Percentiles rank a stretch among this genome's conserved stretches.
Evolutionary conservation across 139 green algal species (phyloP).

Genomic region (Volvox reticuliferus): DNA sequence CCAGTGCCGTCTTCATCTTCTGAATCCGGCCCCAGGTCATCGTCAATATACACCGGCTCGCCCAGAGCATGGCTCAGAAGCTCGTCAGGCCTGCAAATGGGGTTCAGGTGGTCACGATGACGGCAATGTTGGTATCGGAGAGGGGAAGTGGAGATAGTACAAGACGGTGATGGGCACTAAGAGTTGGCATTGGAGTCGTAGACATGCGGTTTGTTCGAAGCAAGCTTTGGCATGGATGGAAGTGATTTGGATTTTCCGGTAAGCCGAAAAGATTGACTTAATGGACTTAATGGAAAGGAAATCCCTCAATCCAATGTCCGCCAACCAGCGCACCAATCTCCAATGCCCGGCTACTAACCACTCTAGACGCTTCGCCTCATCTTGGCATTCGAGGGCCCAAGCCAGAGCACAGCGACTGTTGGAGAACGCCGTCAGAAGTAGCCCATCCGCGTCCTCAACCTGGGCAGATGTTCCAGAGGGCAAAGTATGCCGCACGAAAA

Average conservation of each 20-base stretch:
- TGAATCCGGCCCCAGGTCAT: neutral
- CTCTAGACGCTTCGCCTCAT: conserved; percentile 27
- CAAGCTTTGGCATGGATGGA: no score
- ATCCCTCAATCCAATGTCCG: neutral
- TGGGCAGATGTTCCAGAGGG: neutral
- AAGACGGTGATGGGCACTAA: no score
- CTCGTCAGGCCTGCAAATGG: conserved; percentile 25
- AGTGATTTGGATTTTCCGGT: no score
- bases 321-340: neutral
- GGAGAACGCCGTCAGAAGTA: conserved; percentile 37
- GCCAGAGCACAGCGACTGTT: conserved; percentile 10
- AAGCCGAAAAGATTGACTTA: neutral
- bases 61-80: conserved; percentile 28
- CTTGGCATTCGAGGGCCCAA: conserved; percentile 44
- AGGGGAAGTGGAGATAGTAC: no score
- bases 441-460: conserved; percentile 43
- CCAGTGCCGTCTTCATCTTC: neutral
- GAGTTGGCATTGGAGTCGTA: no score
- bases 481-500: no score
- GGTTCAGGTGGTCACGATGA: neutral
- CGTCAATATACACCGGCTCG: conserved; percentile 34
- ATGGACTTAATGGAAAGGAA: no score
- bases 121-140: no score
- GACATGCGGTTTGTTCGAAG: neutral
- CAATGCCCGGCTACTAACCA: neutral